Conservation (phyloP, 2,329 filamentous ascomycete species). For the Tricladium varicosporioides region DNA sequence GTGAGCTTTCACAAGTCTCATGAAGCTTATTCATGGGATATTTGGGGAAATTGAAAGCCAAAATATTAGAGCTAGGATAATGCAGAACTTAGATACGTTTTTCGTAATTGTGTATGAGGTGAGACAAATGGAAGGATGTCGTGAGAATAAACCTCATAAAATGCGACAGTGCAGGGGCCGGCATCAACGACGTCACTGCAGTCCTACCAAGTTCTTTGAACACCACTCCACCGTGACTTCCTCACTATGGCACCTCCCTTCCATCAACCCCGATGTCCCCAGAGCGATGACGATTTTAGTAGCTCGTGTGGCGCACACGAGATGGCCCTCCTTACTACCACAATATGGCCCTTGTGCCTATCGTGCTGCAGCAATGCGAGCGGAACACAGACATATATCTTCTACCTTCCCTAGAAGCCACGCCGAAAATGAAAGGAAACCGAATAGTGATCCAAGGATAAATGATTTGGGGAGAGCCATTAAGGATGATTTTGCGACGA, state of each 20-base stretch:
- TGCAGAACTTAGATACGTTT: too few relatives aligned
- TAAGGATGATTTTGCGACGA: conserved; percentile 58
- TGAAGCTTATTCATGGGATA: too few relatives aligned
- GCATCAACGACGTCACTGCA: conserved; percentile 27
- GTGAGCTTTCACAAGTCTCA: too few relatives aligned
- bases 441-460: conserved; percentile 45
- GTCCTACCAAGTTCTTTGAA: conserved; percentile 15
- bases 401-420: conserved; percentile 1
- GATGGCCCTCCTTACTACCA: conserved; percentile 19
- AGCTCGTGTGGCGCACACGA: conserved; percentile 28
- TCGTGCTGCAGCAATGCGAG: not conserved
- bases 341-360: not conserved
- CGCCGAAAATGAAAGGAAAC: conserved; percentile 11
- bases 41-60: too few relatives aligned
- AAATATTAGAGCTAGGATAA: too few relatives aligned
- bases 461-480: conserved; percentile 51
- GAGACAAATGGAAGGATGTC: too few relatives aligned
- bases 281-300: conserved; percentile 28
- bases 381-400: not conserved
- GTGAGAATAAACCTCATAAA: too few relatives aligned
- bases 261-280: conserved; percentile 25
- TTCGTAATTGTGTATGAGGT: too few relatives aligned
- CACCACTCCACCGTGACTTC: conserved; percentile 15
- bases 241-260: conserved; percentile 13
- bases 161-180: too few relatives aligned